Evolutionary conservation across 495 filamentous ascomycete species (phyloP).

Genomic region (Cercophora samala): DNA sequence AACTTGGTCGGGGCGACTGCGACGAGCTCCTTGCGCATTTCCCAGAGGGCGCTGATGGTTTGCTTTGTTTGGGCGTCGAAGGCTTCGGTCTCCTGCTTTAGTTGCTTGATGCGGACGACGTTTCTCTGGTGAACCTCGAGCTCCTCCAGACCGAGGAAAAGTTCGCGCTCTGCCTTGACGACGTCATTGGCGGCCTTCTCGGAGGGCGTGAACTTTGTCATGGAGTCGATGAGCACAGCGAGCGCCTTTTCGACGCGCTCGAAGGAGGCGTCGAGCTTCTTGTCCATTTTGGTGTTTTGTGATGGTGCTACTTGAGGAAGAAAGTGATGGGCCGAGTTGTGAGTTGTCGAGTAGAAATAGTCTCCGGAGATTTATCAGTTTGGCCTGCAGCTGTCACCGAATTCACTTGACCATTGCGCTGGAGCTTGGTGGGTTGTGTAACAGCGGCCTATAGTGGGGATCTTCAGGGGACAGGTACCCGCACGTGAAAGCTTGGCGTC

Average conservation of each 20-base stretch:
- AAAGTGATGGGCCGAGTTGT: background rate
- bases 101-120: conserved; percentile 57
- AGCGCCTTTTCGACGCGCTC: conserved; percentile 67
- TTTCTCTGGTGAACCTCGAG: conserved; percentile 68
- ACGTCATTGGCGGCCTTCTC: conserved; percentile 60
- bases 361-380: background rate
- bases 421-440: background rate
- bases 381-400: background rate
- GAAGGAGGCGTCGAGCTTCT: conserved; percentile 57
- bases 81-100: conserved; percentile 56
- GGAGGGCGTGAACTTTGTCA: conserved; percentile 74
- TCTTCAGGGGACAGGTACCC: background rate
- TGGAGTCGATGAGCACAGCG: conserved; percentile 64
- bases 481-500: conserved; percentile 8
- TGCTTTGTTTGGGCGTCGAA: conserved; percentile 62
- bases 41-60: conserved; percentile 57
- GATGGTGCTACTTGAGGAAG: background rate
- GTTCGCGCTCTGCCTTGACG: conserved; percentile 62
- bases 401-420: background rate
- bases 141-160: conserved; percentile 57
- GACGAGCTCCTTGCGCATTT: conserved; percentile 63
- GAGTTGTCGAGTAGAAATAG: background rate
- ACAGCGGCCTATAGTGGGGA: background rate
- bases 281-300: conserved; percentile 49
- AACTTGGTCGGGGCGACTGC: conserved; percentile 53